Evolutionary conservation across 2,329 filamentous ascomycete species (phyloP).

Genomic region (Aspergillus sp.): DNA sequence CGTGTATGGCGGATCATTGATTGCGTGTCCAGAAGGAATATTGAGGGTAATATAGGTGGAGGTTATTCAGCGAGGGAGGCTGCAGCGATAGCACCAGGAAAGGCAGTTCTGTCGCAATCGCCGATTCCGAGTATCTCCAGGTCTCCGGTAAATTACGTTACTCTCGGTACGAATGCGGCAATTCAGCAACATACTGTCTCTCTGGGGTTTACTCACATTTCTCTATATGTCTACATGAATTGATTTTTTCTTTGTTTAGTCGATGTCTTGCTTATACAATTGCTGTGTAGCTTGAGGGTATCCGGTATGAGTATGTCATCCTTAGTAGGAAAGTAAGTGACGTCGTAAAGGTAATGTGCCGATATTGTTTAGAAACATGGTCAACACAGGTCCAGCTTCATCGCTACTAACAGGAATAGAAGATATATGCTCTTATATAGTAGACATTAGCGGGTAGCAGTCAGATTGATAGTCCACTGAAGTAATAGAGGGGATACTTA

Average conservation of each 20-base stretch:
- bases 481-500: neutral
- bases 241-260: neutral
- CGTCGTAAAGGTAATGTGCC: neutral
- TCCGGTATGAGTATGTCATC: neutral
- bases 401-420: neutral
- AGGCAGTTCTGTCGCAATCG: slow-evolving; percentile 30
- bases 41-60: no score
- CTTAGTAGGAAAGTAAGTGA: neutral
- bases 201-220: neutral
- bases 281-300: neutral
- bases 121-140: slow-evolving; percentile 5
- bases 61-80: neutral
- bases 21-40: neutral
- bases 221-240: neutral
- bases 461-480: neutral
- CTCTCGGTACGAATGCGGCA: slow-evolving; percentile 1
- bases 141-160: slow-evolving; percentile 7
- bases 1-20: neutral
- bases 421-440: no score
- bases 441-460: neutral
- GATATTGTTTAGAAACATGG: neutral
- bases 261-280: neutral
- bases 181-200: neutral
- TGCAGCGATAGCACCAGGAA: slow-evolving; percentile 10
- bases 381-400: neutral